Base-by-base conservation (phyloP, 2,329 filamentous ascomycete genomes). In the Cercospora zeina region DNA sequence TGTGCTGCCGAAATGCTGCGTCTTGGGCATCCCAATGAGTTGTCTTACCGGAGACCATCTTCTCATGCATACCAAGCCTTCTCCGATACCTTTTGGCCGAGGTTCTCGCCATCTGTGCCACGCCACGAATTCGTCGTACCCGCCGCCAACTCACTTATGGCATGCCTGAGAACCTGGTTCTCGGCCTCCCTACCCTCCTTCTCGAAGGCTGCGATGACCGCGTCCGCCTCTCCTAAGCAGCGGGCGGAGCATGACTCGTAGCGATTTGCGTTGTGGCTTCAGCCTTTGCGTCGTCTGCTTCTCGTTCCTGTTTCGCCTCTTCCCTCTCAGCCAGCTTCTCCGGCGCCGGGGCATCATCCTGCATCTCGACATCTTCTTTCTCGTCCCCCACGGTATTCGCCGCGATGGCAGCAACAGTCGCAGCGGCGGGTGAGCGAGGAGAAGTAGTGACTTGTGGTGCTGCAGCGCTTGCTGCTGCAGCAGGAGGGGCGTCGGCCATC, bases 391-490 rank as follows among this genome's bases (percentile, higher is more conserved):
- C 51, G 10, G 53, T 58, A 37, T 56, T 39, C 16, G 60, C 30
- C n/a, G 39, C 36, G 36, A 58, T 37, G 7, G 61, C 36, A 5
- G 47, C 55, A 16, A 19, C 61, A n/a, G 56, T 42, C 4, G 56
- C 42, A 13, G 53, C 49, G 27, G 62, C 65, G 3, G 66, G 64
- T n/a, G 66, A 67, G 10, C 59, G 60, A 1, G 66, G 63, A 31
- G 68, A 63, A 6, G 66, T 68, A 13, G 53, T 61, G 19, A 56
- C 54, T 54, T 68, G 64, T 1, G 78, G 78, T 7, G 72, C 62
- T 1, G 72, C 42, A 47, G 30, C 62, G 13, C 37, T 51, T 27
- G 47, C 36, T n/a, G 31, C 78, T 51, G 82, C 77, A 4, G 53
- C 34, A 33, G 47, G 47, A 51, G 56, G 56, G n/a, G 63, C 62